Percentiles rank a stretch among this genome's conserved stretches.
Evolutionary conservation across 768 basidiomycete species (phyloP).

Genomic region (Hebeloma cylindrosporum): DNA sequence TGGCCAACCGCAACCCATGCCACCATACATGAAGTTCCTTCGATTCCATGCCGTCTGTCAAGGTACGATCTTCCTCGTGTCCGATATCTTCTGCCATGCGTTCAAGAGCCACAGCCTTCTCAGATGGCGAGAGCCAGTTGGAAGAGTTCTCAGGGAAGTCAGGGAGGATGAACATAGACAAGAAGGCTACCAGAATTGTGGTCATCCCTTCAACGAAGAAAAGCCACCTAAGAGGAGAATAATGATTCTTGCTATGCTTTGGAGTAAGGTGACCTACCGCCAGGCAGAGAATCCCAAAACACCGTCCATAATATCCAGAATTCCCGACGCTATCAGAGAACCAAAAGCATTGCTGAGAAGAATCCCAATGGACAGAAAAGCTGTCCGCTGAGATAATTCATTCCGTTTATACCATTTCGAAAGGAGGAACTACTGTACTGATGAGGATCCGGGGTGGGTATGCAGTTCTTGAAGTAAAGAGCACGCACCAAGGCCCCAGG

Average conservation of each 20-base stretch:
- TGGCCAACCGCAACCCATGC: constrained; percentile 58
- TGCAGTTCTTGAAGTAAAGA: neutral
- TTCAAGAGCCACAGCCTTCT: constrained; percentile 57
- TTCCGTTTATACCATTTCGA: constrained; percentile 79
- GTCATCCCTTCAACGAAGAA: constrained; percentile 74
- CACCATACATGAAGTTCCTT: constrained; percentile 26
- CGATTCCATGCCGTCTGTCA: constrained; percentile 45
- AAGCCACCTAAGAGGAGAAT: constrained; percentile 54
- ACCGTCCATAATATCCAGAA: constrained; percentile 75
- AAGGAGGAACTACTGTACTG: constrained; percentile 45
- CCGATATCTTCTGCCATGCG: constrained; percentile 70
- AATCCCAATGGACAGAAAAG: constrained; percentile 71
- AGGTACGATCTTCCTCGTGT: constrained; percentile 28
- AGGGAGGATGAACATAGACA: constrained; percentile 69
- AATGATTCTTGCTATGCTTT: neutral
- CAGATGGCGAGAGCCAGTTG: constrained; percentile 61
- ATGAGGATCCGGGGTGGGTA: neutral
- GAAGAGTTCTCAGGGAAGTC: constrained; percentile 72
- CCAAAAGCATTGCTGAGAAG: constrained; percentile 88
- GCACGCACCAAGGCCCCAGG: constrained; percentile 51
- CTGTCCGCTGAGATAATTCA: constrained; percentile 75
- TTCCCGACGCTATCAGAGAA: constrained; percentile 76
- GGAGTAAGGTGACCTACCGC: constrained; percentile 48
- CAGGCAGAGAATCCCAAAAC: constrained; percentile 74
- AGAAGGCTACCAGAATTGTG: constrained; percentile 54